Base-by-base conservation (phyloP, 2,329 filamentous ascomycete genomes). In the Capronia americana region DNA sequence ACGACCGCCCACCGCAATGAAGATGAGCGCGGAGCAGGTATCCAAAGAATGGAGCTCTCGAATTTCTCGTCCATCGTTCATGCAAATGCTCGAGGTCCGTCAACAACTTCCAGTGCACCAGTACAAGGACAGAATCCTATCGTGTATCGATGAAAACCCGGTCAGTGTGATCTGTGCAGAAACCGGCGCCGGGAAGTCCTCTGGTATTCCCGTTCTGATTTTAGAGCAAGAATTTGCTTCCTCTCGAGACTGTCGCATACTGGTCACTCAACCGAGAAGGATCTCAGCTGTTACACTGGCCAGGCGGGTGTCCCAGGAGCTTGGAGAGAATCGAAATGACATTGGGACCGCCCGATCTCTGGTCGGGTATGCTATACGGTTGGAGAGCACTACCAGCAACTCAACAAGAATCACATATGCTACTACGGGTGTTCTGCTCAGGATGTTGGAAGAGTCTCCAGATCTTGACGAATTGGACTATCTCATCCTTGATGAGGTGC, bases 271-370 rank as follows among this genome's bases (percentile, higher is more conserved):
- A 76, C 95, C 95, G 41, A 88, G 95, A 51, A 89, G 95, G 76
- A 99, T 99, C 68, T 99, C 95, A 17, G 95, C 95, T 10, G 94
- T 99, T 48, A 98, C 95, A 14, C 83, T 99, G 56, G 95, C 95
- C 48, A 89, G 92, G 63, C 90, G 95, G 75, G 95, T 99, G 20
- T 97, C 93, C 74, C 92, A 97, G 77, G 95, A 99, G 76, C 84
- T 99, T 26, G 95, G 95, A 7, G 95, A 99, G 77, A 87, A 85
- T 60, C 90, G 88, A 69, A 87, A 87, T 65, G 94, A 97, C 69
- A 79, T 98, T 50, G 95, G 95, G 46, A 96, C 92, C 0, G 81
- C 83, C 50, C 86, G 91, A 61, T 98, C 95, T 2, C 83, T 99
- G 2, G 90, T 99, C 24, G 95, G 95, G 53, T 99, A 96, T 81